Base-by-base conservation (phyloP, 352 stramenopile genomes). In the Globisporangium mamillatum region DNA sequence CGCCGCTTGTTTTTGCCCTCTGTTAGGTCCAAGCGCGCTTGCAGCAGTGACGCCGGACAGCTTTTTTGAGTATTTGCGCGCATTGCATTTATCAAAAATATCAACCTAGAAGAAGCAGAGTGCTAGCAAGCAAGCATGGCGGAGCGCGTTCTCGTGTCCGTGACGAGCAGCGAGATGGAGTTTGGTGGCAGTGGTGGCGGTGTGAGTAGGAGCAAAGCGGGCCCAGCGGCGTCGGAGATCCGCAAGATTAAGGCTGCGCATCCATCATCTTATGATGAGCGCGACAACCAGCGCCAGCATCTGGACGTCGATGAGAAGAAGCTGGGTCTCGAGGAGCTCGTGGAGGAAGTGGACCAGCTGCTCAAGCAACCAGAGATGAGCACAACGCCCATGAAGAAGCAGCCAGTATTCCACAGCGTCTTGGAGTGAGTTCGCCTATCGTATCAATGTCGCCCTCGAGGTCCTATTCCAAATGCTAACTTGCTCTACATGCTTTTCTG, bases 261-360 rank as follows among this genome's bases (percentile, higher is more conserved):
- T 22, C 25, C 60, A 6, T 14, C 48, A 38, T 64, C 20, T 29
- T 3, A 1, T 46, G 53, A 16, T n/a, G n/a, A 20, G 27, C 3
- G 50, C 4, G 58, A 72, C 38, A 61, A 74, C 34, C 61, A 71
- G 32, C 20, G n/a, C 4, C 27, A 63, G 1, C 18, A 64, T n/a
- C 18, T 22, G 41, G 6, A 48, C 20, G 32, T 4, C 25, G 29
- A 25, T 10, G 14, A 44, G 46, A 70, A 63, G 53, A 44, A 60
- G 63, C 64, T 86, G 18, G 72, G 63, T 27, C 70, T 87, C 10
- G 32, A 67, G 50, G 41, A 87, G 67, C 74, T 89, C 34, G 76
- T 89, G 14, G 78, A 79, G 25, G 70, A 76, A 25, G 64, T 86
- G 24, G 76, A 89, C 27, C 69, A 59, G 25, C 60, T 83, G 38